phyloP scores from a whole-genome alignment of 805 yeast genomes.

The Sugiyamaella boreocaroliniensis region DNA sequence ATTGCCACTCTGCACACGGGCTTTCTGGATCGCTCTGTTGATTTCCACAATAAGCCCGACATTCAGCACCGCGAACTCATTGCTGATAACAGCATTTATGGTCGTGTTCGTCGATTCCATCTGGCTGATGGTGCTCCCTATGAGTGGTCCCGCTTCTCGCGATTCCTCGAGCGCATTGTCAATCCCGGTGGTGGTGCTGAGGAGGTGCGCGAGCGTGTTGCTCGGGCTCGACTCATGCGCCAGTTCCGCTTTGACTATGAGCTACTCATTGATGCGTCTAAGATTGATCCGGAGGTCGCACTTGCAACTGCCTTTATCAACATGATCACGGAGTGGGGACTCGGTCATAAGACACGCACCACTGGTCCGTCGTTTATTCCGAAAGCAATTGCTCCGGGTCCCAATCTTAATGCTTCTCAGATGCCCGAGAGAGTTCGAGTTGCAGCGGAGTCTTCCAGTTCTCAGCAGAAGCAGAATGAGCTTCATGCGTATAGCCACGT shows the following conservation, averaged over 20 bases:
- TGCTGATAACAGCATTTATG: slow-evolving; percentile 34
- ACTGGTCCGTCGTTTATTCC: slow-evolving; percentile 44
- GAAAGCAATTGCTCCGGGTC: slow-evolving; percentile 3
- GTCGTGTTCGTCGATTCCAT: slow-evolving; percentile 43
- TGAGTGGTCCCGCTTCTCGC: slow-evolving; percentile 49
- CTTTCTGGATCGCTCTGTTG: slow-evolving; percentile 39
- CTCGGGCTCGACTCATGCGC: slow-evolving; percentile 50
- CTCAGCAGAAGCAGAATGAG: too few species aligned
- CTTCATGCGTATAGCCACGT: too few species aligned
- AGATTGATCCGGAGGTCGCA: slow-evolving; percentile 46
- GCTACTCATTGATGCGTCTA: slow-evolving; percentile 42
- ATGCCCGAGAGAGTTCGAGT: neutral
- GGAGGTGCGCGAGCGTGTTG: slow-evolving; percentile 48
- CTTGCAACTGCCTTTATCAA: slow-evolving; percentile 55
- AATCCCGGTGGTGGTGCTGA: slow-evolving; percentile 54
- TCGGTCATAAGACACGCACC: slow-evolving; percentile 47
- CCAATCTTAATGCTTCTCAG: neutral
- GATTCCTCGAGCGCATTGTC: slow-evolving; percentile 44
- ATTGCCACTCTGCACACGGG: slow-evolving; percentile 49
- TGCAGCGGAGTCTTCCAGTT: neutral
- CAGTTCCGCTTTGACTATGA: slow-evolving; percentile 57
- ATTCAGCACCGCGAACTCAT: slow-evolving; percentile 41
- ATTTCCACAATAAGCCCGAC: slow-evolving; percentile 42
- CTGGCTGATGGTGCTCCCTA: slow-evolving; percentile 48
- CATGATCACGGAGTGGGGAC: slow-evolving; percentile 64